Evolutionary conservation across 1,284 basidiomycete genomes (phyloP).

Genomic region (Abortiporus biennis): DNA sequence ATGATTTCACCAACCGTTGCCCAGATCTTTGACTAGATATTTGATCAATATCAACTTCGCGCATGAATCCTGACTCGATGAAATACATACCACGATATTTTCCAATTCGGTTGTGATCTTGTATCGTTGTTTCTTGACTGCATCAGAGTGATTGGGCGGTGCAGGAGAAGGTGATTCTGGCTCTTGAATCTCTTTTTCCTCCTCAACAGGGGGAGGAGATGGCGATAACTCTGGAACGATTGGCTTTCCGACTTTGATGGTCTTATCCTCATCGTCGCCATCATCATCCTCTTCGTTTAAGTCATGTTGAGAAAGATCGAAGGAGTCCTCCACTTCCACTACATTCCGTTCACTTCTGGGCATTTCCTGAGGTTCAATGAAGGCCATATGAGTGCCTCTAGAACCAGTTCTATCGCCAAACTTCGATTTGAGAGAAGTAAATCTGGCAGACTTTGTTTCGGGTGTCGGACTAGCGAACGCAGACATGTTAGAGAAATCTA

Average conservation of each 20-base stretch:
- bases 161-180: slow-evolving; percentile 8
- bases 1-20: slow-evolving; percentile 55
- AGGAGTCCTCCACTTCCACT: neutral
- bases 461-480: slow-evolving; percentile 42
- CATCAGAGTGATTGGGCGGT: slow-evolving; percentile 3
- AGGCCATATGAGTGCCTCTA: neutral
- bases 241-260: slow-evolving; percentile 15
- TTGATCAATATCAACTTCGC: too few relatives aligned
- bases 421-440: neutral
- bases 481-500: slow-evolving; percentile 50
- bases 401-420: slow-evolving; percentile 3
- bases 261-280: slow-evolving; percentile 24
- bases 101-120: slow-evolving; percentile 52
- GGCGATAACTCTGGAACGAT: neutral
- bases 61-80: too few relatives aligned
- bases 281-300: slow-evolving; percentile 4
- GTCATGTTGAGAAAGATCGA: too few relatives aligned
- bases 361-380: neutral
- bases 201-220: neutral
- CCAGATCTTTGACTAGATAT: slow-evolving; percentile 69
- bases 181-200: slow-evolving; percentile 7
- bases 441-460: neutral
- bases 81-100: slow-evolving; percentile 48
- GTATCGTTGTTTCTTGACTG: slow-evolving; percentile 27
- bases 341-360: neutral